These are phyloP conservation scores for Trichoderma lentiforme DNA, from an alignment of 2,329 filamentous ascomycete species.

Conservation along the genomic window DNA sequence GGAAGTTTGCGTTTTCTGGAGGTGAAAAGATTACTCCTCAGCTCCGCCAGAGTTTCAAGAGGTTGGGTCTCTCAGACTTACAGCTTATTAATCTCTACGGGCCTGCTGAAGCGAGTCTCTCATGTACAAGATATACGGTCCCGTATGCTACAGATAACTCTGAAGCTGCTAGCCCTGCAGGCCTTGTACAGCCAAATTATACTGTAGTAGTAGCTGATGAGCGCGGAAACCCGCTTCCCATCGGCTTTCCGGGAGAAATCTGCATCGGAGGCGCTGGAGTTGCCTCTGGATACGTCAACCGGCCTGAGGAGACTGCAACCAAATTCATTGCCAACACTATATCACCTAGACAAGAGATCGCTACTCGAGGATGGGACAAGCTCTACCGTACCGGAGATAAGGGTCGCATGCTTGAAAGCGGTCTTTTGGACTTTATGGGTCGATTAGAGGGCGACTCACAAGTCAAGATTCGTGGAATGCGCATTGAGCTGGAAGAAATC, in stretches of 20 bases:
- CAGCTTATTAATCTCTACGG: not conserved
- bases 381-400: not conserved
- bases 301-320: not conserved
- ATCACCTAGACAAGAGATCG: not conserved
- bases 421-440: not conserved
- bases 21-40: not conserved
- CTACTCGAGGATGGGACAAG: not conserved
- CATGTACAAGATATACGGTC: not conserved
- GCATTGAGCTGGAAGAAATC: not conserved
- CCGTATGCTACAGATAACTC: not conserved
- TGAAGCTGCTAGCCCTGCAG: not conserved
- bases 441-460: not conserved
- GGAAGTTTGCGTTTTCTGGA: not conserved
- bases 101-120: not conserved
- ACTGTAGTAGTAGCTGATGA: not conserved
- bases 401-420: not conserved
- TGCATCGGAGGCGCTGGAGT: not conserved
- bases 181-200: not conserved
- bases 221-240: not conserved
- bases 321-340: not conserved
- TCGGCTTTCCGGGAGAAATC: not conserved
- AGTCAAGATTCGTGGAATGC: not conserved
- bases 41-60: not conserved
- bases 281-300: not conserved
- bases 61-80: not conserved